Evolutionary conservation across 305 asterid genomes (phyloP).

Genomic region (Caryopteris hybrid): DNA sequence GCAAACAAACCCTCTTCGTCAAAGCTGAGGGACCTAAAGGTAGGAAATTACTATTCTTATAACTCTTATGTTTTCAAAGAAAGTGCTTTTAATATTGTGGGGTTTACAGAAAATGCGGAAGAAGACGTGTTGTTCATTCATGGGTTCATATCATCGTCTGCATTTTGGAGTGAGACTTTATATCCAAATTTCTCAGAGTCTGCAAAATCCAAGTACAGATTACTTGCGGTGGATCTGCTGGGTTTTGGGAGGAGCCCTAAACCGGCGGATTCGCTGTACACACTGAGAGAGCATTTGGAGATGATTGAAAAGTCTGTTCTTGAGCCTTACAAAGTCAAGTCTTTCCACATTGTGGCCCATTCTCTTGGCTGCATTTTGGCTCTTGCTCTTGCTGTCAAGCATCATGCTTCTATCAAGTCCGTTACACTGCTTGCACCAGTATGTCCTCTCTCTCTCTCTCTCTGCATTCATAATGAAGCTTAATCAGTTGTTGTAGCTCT

Average conservation of each 20-base stretch:
- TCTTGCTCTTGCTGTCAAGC: slow-evolving; percentile 76
- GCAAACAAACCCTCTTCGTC: slow-evolving; percentile 60
- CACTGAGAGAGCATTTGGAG: slow-evolving; percentile 77
- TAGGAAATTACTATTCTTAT: too few species aligned
- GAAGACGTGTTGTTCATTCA: slow-evolving; percentile 90
- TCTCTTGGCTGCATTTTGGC: slow-evolving; percentile 93
- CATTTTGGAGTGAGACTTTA: slow-evolving; percentile 89
- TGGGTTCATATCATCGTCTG: slow-evolving; percentile 86
- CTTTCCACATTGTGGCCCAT: slow-evolving; percentile 93
- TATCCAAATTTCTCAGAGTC: slow-evolving; percentile 73
- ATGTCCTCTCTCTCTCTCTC: slow-evolving; percentile 10
- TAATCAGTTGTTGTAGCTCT: too few species aligned
- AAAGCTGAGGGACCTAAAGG: slow-evolving; percentile 69
- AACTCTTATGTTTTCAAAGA: too few species aligned
- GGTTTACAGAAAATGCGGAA: slow-evolving; percentile 10
- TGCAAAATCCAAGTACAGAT: slow-evolving; percentile 65
- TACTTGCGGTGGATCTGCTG: slow-evolving; percentile 80
- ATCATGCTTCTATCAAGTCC: slow-evolving; percentile 59
- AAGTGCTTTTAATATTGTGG: too few species aligned
- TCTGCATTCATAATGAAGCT: background rate
- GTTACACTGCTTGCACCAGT: slow-evolving; percentile 87
- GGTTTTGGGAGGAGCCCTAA: slow-evolving; percentile 96
- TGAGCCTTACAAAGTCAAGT: slow-evolving; percentile 62
- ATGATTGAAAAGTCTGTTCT: slow-evolving; percentile 83
- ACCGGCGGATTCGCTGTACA: slow-evolving; percentile 75